A percentile compares a stretch with the other conserved stretches of the same genome.
Conservation (phyloP, 1,139 yeast genomes). For the Meyerozyma smithsonii region DNA sequence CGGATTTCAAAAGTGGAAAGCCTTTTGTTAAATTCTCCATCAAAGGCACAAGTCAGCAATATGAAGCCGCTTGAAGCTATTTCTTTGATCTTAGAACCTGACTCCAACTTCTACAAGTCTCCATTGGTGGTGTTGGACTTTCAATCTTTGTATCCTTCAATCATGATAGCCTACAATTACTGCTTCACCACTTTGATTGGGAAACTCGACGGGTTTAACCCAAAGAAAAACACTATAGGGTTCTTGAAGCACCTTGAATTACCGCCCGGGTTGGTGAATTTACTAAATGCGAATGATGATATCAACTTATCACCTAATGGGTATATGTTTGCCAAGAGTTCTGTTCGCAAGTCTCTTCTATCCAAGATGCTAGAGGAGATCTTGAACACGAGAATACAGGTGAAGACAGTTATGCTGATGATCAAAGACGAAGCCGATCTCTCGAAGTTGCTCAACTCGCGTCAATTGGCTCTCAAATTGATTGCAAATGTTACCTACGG, state of each 20-base stretch:
- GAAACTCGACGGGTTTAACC: conserved; percentile 48
- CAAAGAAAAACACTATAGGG: conserved; percentile 37
- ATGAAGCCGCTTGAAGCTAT: conserved; percentile 86
- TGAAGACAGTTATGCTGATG: conserved; percentile 67
- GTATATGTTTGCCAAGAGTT: conserved; percentile 62
- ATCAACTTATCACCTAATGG: conserved; percentile 84
- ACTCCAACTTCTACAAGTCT: conserved; percentile 76
- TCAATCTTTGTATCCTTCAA: conserved; percentile 89
- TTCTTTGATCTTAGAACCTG: conserved; percentile 91
- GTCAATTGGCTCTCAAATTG: conserved; percentile 82
- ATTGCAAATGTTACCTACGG: conserved; percentile 97
- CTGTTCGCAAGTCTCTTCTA: conserved; percentile 64
- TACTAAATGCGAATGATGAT: conserved; percentile 45
- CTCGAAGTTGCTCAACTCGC: conserved; percentile 58
- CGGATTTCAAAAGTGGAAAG: conserved; percentile 76
- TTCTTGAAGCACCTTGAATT: conserved; percentile 43
- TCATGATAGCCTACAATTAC: conserved; percentile 86
- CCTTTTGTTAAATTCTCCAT: conserved; percentile 70
- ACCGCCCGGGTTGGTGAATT: conserved; percentile 52
- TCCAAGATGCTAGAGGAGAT: conserved; percentile 85
- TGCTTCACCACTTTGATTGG: conserved; percentile 90
- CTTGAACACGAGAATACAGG: conserved; percentile 70
- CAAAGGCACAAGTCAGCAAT: conserved; percentile 72
- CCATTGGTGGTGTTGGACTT: conserved; percentile 89
- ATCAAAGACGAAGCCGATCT: conserved; percentile 42